These are phyloP conservation scores for Fusarium zealandicum DNA, from an alignment of 2,329 filamentous ascomycete species.

Conservation along the genomic window DNA sequence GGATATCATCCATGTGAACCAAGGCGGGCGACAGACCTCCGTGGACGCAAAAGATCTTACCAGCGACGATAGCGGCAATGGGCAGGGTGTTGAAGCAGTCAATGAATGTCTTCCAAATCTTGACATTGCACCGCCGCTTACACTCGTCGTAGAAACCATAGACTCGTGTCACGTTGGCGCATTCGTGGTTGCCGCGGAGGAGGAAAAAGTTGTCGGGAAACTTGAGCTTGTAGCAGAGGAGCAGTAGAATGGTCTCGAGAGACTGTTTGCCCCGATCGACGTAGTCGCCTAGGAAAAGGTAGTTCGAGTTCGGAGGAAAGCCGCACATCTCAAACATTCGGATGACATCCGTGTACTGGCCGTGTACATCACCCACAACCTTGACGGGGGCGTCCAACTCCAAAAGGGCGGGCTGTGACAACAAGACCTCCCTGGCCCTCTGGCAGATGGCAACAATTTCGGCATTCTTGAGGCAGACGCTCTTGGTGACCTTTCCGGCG, in stretches of 20 bases:
- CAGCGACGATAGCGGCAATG: conserved; percentile 97
- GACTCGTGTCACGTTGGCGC: conserved; percentile 97
- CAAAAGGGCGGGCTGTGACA: conserved; percentile 89
- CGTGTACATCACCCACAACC: conserved; percentile 99
- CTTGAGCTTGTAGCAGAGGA: conserved; percentile 99
- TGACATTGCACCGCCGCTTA: conserved; percentile 99
- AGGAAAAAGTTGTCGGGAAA: conserved; percentile 99
- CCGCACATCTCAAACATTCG: conserved; percentile 98
- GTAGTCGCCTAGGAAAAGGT: conserved; percentile 98
- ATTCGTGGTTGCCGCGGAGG: conserved; percentile 97
- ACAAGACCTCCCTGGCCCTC: conserved; percentile 84
- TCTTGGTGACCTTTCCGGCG: conserved; percentile 95
- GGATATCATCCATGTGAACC: conserved; percentile 97
- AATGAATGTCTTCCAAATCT: conserved; percentile 99
- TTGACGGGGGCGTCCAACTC: conserved; percentile 96
- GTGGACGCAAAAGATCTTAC: conserved; percentile 99
- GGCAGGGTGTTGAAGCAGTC: conserved; percentile 99
- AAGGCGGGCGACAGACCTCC: conserved; percentile 92
- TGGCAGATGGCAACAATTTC: conserved; percentile 95
- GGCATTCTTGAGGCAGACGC: conserved; percentile 95
- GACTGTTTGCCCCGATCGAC: conserved; percentile 99
- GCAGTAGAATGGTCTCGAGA: conserved; percentile 95
- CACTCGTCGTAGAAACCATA: conserved; percentile 99
- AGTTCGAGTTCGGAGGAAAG: conserved; percentile 98
- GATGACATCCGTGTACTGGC: conserved; percentile 97